Evolutionary conservation across 108 stramenopile genomes (phyloP).

Genomic region (Stephanodiscus minutulus): DNA sequence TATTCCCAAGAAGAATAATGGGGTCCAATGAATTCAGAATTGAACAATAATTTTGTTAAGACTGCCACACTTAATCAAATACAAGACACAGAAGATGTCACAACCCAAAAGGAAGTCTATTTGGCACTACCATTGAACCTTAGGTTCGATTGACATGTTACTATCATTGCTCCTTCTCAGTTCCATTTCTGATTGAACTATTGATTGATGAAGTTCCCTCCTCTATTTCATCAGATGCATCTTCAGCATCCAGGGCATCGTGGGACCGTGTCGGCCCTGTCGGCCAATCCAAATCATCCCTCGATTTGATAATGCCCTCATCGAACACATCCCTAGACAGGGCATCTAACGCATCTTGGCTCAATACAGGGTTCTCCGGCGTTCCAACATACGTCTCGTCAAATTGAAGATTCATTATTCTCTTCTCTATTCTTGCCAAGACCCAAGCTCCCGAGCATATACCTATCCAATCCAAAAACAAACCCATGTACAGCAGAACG

Average conservation of each 20-base stretch:
- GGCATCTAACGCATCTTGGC: constrained; percentile 19
- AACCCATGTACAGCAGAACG: constrained; percentile 49
- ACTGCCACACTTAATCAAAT: too few species aligned
- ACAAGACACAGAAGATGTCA: too few species aligned
- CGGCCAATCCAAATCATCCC: constrained; percentile 15
- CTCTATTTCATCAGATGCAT: constrained; percentile 1
- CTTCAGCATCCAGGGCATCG: neutral
- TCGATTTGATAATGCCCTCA: neutral
- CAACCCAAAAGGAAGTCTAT: neutral
- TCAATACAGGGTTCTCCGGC: constrained; percentile 48
- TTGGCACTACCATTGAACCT: neutral
- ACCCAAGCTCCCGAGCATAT: constrained; percentile 72
- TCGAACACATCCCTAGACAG: neutral
- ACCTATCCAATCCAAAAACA: constrained; percentile 62
- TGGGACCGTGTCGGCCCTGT: neutral
- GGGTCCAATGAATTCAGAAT: too few species aligned
- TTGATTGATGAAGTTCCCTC: neutral
- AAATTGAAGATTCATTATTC: constrained; percentile 49
- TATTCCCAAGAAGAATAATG: too few species aligned
- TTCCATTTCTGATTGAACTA: neutral
- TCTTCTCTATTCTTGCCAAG: constrained; percentile 53
- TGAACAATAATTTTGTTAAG: too few species aligned
- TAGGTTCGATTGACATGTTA: neutral
- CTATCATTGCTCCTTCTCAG: neutral
- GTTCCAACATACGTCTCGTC: constrained; percentile 74